Base-by-base conservation (phyloP, 2,329 filamentous ascomycete species). In the Fusarium circinatum region DNA sequence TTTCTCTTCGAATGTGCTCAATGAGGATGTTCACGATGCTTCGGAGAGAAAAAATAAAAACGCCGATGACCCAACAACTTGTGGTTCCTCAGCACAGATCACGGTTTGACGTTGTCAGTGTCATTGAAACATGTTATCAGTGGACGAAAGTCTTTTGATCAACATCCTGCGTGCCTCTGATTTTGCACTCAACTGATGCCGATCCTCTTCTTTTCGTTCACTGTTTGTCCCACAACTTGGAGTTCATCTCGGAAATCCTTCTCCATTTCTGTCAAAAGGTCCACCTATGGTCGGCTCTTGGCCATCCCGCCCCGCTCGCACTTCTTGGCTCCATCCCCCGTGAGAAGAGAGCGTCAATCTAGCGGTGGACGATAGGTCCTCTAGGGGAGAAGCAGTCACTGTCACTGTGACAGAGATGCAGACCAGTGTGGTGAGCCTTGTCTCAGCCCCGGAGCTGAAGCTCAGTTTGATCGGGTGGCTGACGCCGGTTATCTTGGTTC, bases 271-370 rank as follows among this genome's bases (percentile, higher is more conserved):
- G 42, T 63, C 57, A 41, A 44, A 26, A 39, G 54, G 55, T 55
- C 75, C 72, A 65, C 71, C 62, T 45, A 18, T 63, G 57, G 45
- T 69, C 51, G 65, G 30, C 44, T 65, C 71, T 75, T 75, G 74
- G 73, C 75, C 56, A 66, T 60, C 8, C 52, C 57, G 69, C 75
- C 75, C 76, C 74, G 71, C 75, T 56, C 71, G 71, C 65, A 71
- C 67, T 54, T 58, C 52, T 59, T 68, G 56, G 57, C 54, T 47
- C 26, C 38, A 45, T 41, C 54, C 72, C 72, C 51, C 72, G 59
- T 76, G 72, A 78, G 76, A 62, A 55, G 49, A 62, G 52, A 65
- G 75, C 60, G 70, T 71, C 76, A 78, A 75, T 78, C 64, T 78
- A 65, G 76, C 76, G 76, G 76, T 78, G 76, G 76, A 63, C 71